A percentile compares a stretch with the other conserved stretches of the same genome.
These are phyloP conservation scores for Phaeosphaeriaceae sp. DNA, from an alignment of 2,329 filamentous ascomycete species.

Conservation along the genomic window DNA sequence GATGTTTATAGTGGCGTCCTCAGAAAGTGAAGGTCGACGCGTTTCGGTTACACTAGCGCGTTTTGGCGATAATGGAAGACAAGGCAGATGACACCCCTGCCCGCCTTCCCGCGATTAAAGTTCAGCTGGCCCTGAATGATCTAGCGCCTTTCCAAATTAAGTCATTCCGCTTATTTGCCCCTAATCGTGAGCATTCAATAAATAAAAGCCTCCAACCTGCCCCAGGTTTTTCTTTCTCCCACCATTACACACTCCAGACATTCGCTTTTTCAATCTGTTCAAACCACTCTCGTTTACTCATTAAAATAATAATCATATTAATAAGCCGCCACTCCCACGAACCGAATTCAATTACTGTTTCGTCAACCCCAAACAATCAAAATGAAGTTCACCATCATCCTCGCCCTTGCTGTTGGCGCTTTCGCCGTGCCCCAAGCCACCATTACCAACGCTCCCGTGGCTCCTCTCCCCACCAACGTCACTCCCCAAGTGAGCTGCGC, in stretches of 20 bases:
- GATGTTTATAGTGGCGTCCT: slow-evolving; percentile 20
- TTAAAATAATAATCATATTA: slow-evolving; percentile 23
- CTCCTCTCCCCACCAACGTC: slow-evolving; percentile 30
- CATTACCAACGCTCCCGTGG: slow-evolving; percentile 45
- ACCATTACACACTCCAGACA: slow-evolving; percentile 4
- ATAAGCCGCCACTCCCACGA: slow-evolving; percentile 18
- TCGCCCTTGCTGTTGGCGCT: slow-evolving; percentile 54
- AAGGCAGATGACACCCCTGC: slow-evolving; percentile 23
- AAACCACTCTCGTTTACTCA: slow-evolving; percentile 10
- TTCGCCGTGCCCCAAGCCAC: slow-evolving; percentile 51
- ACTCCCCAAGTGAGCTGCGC: slow-evolving; percentile 43
- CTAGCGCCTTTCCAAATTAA: slow-evolving; percentile 14
- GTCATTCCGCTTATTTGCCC: slow-evolving; percentile 2
- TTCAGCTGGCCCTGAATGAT: slow-evolving; percentile 13
- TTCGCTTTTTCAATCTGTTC: slow-evolving; percentile 7
- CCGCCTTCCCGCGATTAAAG: slow-evolving; percentile 20
- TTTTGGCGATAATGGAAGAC: slow-evolving; percentile 26
- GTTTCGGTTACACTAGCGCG: slow-evolving; percentile 30
- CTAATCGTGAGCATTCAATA: neutral
- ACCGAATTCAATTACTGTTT: slow-evolving; percentile 11
- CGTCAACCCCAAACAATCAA: slow-evolving; percentile 25
- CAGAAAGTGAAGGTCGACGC: slow-evolving; percentile 25
- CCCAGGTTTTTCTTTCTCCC: slow-evolving; percentile 4
- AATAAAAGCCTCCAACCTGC: slow-evolving; percentile 7
- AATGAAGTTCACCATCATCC: slow-evolving; percentile 54